Evolutionary conservation across 495 filamentous ascomycete genomes (phyloP), one percentile per base, ranked within the genome.

Genomic region (Aspergillus steynii): DNA sequence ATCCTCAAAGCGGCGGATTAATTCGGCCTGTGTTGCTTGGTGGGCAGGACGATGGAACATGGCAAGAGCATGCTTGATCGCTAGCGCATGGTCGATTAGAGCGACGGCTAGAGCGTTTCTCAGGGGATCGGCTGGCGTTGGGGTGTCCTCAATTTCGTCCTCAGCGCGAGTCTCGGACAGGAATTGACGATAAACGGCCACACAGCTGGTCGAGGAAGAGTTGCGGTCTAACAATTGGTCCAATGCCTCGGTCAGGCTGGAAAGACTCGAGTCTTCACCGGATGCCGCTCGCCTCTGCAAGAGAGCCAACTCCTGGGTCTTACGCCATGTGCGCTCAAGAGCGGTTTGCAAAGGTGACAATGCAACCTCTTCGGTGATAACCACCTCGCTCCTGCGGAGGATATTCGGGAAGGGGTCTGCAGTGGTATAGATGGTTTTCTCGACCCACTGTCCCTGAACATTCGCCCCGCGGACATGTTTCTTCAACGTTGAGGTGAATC

Each of bases 351-450:
- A 77, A 8, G 94, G 90, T 27, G 85, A 83, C 14, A 96, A 71
- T 2, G 81, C 80, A 26, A 90, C 70, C 29, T 86, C 85, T n/a
- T 85, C 77, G n/a, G 83, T 80, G 3, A 81, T 71, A 10, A 96
- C 72, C 58, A 99, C 88, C 74, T 98, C 95, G 67, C 91, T 96
- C 50, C 93, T 83, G 42, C 92, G 85, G 28, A 97, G 79, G 47
- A 99, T 95, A 8, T 92, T 97, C 6, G 95, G 96, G 76, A 99
- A 98, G 0, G 88, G 66, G 63, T 97, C 93, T 0, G 87, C 87
- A 7, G 92, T 93, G 4, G 85, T 90, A 72, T 92, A 97, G 2
- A 98, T 77, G 0, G 86, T 85, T 78, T 97, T 97, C 74, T 98
- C 92, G 0, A 91, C 88, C 68, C 82, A 91, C 69, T 93, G 89